These are phyloP conservation scores for Pisolithus marmoratus DNA, from an alignment of 768 basidiomycete species.

Conservation along the genomic window DNA sequence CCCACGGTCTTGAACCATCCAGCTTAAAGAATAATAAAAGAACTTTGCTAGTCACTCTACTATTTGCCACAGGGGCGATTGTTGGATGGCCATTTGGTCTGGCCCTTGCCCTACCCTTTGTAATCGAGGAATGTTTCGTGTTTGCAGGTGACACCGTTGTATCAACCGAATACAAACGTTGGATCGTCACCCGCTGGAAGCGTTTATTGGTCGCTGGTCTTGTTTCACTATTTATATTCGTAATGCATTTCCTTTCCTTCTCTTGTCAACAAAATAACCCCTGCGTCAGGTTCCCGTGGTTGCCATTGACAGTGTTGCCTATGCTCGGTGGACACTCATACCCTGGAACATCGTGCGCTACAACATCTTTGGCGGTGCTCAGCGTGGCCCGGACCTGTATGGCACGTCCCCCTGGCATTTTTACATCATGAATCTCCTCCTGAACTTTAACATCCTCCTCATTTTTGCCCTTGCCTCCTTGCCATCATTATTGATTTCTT, in stretches of 20 bases:
- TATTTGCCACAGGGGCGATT: conserved; percentile 77
- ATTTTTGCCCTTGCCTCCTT: conserved; percentile 78
- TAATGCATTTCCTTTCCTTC: conserved; percentile 27
- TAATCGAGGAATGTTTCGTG: conserved; percentile 84
- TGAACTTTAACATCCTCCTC: conserved; percentile 90
- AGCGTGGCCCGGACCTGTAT: conserved; percentile 87
- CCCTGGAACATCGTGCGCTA: conserved; percentile 94
- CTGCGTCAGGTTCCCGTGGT: conserved; percentile 75
- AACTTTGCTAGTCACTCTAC: conserved; percentile 58
- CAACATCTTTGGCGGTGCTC: conserved; percentile 80
- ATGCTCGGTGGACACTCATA: conserved; percentile 71
- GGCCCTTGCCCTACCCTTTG: conserved; percentile 81
- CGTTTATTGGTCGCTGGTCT: conserved; percentile 50
- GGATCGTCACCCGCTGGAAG: conserved; percentile 59
- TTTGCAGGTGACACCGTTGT: conserved; percentile 62
- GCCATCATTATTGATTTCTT: conserved; percentile 73
- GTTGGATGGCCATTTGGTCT: conserved; percentile 98
- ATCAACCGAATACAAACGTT: conserved; percentile 37
- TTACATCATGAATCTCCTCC: conserved; percentile 81
- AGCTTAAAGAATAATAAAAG: conserved; percentile 47
- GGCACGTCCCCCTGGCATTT: conserved; percentile 86
- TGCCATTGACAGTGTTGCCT: conserved; percentile 78
- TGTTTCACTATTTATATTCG: conserved; percentile 56
- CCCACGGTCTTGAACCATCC: conserved; percentile 59
- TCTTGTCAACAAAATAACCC: background rate